These are phyloP conservation scores for Tephrocybe sp. DNA, from an alignment of 768 basidiomycete genomes.

Conservation along the genomic window DNA sequence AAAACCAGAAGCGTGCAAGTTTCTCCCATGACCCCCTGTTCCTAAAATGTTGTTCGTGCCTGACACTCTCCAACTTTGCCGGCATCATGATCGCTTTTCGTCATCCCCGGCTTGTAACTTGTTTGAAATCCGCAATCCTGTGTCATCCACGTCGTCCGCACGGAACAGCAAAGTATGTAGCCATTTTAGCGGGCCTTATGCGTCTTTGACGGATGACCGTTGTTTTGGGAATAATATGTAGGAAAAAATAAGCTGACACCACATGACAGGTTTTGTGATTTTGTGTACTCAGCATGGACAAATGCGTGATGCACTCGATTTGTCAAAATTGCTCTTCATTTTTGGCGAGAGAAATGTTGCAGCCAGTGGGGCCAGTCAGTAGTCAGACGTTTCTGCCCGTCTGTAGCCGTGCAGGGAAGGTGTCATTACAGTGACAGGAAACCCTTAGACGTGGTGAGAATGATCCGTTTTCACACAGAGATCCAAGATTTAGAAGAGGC, in stretches of 20 bases:
- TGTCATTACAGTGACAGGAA: not conserved
- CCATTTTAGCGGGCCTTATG: not conserved
- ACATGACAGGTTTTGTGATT: too few species aligned
- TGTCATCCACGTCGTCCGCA: not conserved
- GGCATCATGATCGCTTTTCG: not conserved
- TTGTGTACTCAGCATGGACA: too few species aligned
- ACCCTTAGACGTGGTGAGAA: not conserved
- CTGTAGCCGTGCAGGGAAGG: not conserved
- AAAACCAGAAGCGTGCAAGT: constrained; percentile 22
- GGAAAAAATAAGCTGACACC: too few species aligned
- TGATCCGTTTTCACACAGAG: constrained; percentile 4
- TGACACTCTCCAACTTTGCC: constrained; percentile 13
- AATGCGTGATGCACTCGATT: too few species aligned
- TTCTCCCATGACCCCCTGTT: constrained; percentile 16
- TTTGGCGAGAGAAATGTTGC: not conserved
- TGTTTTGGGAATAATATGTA: too few species aligned
- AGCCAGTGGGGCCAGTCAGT: not conserved
- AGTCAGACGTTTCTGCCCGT: not conserved
- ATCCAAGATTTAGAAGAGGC: not conserved
- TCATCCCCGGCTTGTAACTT: not conserved
- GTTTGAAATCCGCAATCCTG: not conserved
- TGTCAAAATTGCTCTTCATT: too few species aligned
- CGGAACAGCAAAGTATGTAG: not conserved
- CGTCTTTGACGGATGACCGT: too few species aligned
- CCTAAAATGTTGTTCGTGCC: constrained; percentile 19